A percentile compares a stretch with the other conserved stretches of the same genome.
Evolutionary conservation across 1,139 yeast species (phyloP).

Genomic region (Citeromyces hawaiiensis): DNA sequence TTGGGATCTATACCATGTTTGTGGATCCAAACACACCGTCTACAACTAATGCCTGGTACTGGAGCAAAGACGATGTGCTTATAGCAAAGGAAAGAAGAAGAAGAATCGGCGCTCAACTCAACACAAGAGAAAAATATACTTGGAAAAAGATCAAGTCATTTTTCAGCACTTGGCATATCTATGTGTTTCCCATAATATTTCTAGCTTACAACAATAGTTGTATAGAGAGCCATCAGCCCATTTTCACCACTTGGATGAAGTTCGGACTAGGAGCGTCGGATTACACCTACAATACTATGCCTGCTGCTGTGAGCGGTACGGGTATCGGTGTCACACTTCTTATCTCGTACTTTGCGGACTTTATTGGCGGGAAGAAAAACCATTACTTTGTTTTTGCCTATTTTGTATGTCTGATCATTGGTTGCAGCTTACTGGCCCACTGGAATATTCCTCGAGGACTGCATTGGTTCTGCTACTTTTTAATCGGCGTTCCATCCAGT

Average conservation of each 20-base stretch:
- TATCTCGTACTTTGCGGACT: too few relatives aligned
- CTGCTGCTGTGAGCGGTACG: too few relatives aligned
- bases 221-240: neutral
- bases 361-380: too few relatives aligned
- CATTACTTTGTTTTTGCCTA: too few relatives aligned
- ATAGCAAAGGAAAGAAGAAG: conserved; percentile 44
- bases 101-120: conserved; percentile 21
- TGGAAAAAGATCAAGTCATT: conserved; percentile 17
- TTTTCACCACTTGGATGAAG: too few relatives aligned
- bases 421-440: conserved; percentile 24
- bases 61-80: conserved; percentile 50
- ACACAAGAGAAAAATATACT: conserved; percentile 24
- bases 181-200: conserved; percentile 28
- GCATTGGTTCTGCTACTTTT: conserved; percentile 32
- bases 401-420: conserved; percentile 27
- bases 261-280: conserved; percentile 21
- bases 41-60: conserved; percentile 39
- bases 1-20: conserved; percentile 50
- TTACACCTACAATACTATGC: conserved; percentile 42
- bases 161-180: conserved; percentile 38
- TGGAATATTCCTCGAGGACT: conserved; percentile 33
- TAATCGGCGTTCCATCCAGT: conserved; percentile 27
- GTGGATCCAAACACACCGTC: conserved; percentile 60
- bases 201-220: conserved; percentile 25
- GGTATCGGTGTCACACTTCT: too few relatives aligned